Evolutionary conservation across 2,329 filamentous ascomycete genomes (phyloP).

Genomic region (Diplodia mutila): DNA sequence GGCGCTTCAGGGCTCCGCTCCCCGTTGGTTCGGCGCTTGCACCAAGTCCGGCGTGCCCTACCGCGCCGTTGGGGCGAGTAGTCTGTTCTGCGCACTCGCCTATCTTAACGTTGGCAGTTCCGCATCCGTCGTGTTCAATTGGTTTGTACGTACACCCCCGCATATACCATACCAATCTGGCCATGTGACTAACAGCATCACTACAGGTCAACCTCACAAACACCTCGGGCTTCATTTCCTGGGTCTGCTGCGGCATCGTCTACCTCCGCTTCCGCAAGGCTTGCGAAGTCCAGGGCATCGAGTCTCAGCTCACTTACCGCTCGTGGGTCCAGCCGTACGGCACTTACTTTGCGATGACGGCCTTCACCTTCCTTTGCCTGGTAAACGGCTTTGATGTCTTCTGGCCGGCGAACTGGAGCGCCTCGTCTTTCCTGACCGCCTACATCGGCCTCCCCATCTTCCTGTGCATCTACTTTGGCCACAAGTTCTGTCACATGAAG

Average conservation of each 20-base stretch:
- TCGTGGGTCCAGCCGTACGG: conserved; percentile 66
- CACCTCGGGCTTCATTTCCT: conserved; percentile 57
- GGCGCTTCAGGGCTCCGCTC: conserved; percentile 68
- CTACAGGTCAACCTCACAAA: conserved; percentile 64
- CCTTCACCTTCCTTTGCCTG: conserved; percentile 66
- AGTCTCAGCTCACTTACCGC: conserved; percentile 55
- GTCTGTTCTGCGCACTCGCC: conserved; percentile 51
- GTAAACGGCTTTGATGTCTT: conserved; percentile 80
- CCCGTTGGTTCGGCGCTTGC: conserved; percentile 62
- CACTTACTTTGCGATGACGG: conserved; percentile 62
- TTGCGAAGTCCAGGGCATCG: conserved; percentile 57
- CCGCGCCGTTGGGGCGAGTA: conserved; percentile 49
- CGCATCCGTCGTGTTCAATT: conserved; percentile 60
- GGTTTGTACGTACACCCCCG: conserved; percentile 60
- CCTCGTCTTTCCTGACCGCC: conserved; percentile 65
- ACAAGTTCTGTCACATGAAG: conserved; percentile 50
- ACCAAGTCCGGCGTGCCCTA: conserved; percentile 63
- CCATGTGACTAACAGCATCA: background rate
- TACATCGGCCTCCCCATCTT: conserved; percentile 69
- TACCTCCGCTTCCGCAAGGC: conserved; percentile 65
- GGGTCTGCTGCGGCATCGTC: conserved; percentile 60
- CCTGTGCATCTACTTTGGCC: conserved; percentile 56
- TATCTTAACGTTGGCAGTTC: conserved; percentile 54
- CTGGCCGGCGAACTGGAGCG: conserved; percentile 66
- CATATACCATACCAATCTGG: too few species aligned